Evolutionary conservation across 1,284 basidiomycete genomes (phyloP), one percentile per base, ranked within the genome.

Genomic region (Irpex rosettiformis): DNA sequence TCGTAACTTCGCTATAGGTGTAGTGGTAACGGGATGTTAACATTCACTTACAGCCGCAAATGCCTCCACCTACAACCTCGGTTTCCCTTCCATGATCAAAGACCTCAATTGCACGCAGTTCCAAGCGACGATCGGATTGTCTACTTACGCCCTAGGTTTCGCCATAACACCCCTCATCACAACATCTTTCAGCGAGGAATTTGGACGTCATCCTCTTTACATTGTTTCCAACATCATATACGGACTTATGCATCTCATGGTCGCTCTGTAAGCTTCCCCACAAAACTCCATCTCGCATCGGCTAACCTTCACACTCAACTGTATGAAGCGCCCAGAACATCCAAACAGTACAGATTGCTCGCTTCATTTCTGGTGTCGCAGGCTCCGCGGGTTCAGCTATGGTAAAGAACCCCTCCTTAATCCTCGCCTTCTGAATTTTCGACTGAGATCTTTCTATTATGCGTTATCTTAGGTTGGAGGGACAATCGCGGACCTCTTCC

Each of bases 141-240:
- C 79, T 60, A 74, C 84, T 29, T 92, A 81, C 69, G 77, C 82
- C 3, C 73, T 91, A 28, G 90, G 89, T 0, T 93, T 91, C 63
- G 86, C 78, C 1, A 61, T 90, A 18, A 78, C 86, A 1, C 91
- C 91, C 0, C 78, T 93, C 8, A 75, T 91, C 2, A 79, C 87
- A 0, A 85, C 89, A 0, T 87, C 90, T 0, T 81, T 92, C 61
- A 88, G 86, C 60, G 91, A 93, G 68, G 91, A 93, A 66, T 84
- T 91, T 62, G 91, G 91, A 0, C 72, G 91, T 33, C 82, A 81
- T 55, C 86, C 86, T 28, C 72, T 91, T 13, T 93, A 91, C 65
- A 69, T 90, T 40, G 77, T 73, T 47, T 85, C 82, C 11, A 77
- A 72, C 7, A 65, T 84, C 56, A 77, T 81, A 3, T 88, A 87